Percentiles rank a stretch among this genome's conserved stretches.
phyloP scores from a whole-genome alignment of 148 eudicot species.

The Vaccinium vitisidaea region DNA sequence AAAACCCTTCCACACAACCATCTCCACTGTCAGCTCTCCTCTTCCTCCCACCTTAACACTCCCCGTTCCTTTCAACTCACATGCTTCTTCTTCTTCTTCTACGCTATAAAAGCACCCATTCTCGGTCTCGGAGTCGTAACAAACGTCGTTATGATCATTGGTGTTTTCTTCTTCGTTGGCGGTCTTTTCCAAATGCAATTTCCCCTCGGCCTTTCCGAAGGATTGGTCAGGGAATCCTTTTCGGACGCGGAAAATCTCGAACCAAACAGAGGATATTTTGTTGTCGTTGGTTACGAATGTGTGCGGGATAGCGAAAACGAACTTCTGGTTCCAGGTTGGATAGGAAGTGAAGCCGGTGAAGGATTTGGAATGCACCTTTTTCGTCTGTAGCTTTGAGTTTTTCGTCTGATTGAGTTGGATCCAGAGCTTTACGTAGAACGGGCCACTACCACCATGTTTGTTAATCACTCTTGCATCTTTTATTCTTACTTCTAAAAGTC shows the following conservation, averaged over 20 bases:
- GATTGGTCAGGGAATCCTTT: neutral
- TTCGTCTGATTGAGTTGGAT: neutral
- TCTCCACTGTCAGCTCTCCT: neutral
- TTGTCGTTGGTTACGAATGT: neutral
- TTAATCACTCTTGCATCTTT: neutral
- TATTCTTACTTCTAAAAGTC: neutral
- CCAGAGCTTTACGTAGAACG: conserved; percentile 4
- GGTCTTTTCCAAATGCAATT: neutral
- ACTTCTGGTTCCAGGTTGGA: neutral
- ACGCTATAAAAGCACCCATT: neutral
- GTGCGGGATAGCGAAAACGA: neutral
- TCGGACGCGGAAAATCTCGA: neutral
- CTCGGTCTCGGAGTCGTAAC: neutral
- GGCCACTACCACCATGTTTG: neutral
- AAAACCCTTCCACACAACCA: neutral
- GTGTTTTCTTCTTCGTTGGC: neutral
- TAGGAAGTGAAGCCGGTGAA: neutral
- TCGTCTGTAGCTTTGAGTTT: neutral
- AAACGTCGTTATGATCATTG: neutral
- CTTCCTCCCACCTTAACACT: neutral
- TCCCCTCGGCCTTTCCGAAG: neutral
- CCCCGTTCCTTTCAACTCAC: neutral
- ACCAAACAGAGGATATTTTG: neutral
- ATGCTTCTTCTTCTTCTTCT: neutral
- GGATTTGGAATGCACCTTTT: neutral